Evolutionary conservation across 495 filamentous ascomycete species (phyloP), one percentile per base, ranked within the genome.

Genomic region (Trichoderma gamsii): DNA sequence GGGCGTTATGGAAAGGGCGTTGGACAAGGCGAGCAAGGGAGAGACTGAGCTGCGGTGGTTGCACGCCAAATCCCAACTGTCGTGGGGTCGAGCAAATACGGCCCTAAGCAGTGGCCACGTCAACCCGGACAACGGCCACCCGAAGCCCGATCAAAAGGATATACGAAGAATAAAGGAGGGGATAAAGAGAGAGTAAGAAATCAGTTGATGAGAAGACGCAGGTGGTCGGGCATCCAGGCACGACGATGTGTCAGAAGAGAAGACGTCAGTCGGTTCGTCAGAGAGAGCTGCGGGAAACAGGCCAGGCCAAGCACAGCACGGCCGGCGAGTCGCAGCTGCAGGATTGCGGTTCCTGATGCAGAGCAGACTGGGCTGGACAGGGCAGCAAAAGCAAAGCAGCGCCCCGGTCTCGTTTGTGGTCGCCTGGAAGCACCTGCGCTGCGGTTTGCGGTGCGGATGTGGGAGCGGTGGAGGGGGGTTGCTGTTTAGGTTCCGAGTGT

Each of bases 381-480:
- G 8, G 43, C 43, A 46, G 51, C 29, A 29, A 29, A 29, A 25
- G 8, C 18, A 16, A 8, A 12, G n/a, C 51, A 59, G 21, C 16
- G 56, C 25, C 12, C 25, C 25, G 16, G 23, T 27, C 16, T 61
- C 13, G 23, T 25, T 61, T 32, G 56, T 32, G n/a, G n/a, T 61
- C 13, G 56, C 56, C 56, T 29, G 23, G 23, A 18, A 61, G 25
- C 35, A 38, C 35, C 35, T 38, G 35, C 35, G 35, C 25, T 29
- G 56, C 56, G 25, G 29, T 29, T 29, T 32, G 56, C 56, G 12
- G 56, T 61, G 56, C 56, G 56, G 56, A 61, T 29, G 56, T 61
- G 56, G 56, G 56, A 61, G 56, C 56, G 56, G 56, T 61, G 56
- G 56, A 61, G 56, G 56, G 56, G 56, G 56, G 16, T 21, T 21